Percentiles rank a stretch among this genome's conserved stretches.
Evolutionary conservation across 208 protist species (phyloP).

Genomic region (Trypanosoma theileri): DNA sequence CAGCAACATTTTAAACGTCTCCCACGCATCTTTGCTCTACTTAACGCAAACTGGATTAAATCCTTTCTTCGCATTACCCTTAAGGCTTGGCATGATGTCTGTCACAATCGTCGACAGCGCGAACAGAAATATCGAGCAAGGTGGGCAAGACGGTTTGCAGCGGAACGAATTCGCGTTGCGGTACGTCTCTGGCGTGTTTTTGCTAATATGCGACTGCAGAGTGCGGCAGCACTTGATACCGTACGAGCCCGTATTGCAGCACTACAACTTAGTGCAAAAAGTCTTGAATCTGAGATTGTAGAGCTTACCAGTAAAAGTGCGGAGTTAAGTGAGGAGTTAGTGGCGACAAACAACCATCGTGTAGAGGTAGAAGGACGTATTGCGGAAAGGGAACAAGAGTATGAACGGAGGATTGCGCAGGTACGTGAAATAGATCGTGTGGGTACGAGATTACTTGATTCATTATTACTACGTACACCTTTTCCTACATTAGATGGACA

Average conservation of each 20-base stretch:
- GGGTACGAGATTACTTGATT: conserved; percentile 56
- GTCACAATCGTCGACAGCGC: conserved; percentile 45
- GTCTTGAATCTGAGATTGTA: conserved; percentile 36
- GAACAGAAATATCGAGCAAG: conserved; percentile 59
- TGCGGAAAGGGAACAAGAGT: conserved; percentile 41
- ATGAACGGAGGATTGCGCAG: conserved; percentile 45
- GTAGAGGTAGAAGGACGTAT: conserved; percentile 34
- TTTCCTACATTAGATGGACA: neutral
- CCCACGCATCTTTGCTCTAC: conserved; percentile 51
- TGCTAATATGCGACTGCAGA: conserved; percentile 37
- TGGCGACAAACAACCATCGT: conserved; percentile 38
- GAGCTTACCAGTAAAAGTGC: conserved; percentile 39
- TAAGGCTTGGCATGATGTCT: conserved; percentile 56
- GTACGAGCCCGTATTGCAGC: conserved; percentile 40
- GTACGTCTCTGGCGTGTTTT: conserved; percentile 63
- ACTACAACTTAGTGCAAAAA: conserved; percentile 38
- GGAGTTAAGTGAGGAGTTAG: conserved; percentile 35
- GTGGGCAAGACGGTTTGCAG: conserved; percentile 56
- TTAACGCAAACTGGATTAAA: conserved; percentile 54
- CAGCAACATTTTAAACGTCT: conserved; percentile 61
- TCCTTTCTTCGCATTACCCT: conserved; percentile 56
- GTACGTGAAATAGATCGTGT: conserved; percentile 71
- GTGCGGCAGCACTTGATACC: conserved; percentile 35
- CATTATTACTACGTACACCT: conserved; percentile 40
- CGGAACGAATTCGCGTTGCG: conserved; percentile 41